Percentiles rank a stretch among this genome's conserved stretches.
Conservation (phyloP, 2,329 filamentous ascomycete genomes). For the Byssoonygena ceratinophila region DNA sequence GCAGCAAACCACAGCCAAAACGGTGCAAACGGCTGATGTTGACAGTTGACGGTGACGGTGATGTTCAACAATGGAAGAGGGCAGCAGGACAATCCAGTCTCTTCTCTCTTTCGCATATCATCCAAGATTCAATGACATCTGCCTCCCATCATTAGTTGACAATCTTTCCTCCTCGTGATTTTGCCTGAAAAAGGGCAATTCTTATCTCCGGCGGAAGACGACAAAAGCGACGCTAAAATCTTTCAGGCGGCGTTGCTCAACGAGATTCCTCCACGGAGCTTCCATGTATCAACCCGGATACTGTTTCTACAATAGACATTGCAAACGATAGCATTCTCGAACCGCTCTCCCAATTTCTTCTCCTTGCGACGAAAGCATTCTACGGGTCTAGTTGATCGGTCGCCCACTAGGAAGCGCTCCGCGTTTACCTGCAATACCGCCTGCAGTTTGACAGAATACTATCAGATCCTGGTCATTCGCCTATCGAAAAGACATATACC, state of each 20-base stretch:
- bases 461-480: background rate
- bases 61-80: too few species aligned
- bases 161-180: background rate
- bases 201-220: conserved; percentile 12
- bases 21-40: background rate
- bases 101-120: background rate
- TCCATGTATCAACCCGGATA: conserved; percentile 18
- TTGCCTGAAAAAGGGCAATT: background rate
- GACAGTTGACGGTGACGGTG: too few species aligned
- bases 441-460: too few species aligned
- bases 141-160: background rate
- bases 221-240: conserved; percentile 4
- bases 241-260: background rate
- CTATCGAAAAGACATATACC: background rate
- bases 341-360: background rate
- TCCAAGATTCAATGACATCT: background rate
- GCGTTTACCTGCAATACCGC: too few species aligned
- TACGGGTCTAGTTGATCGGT: background rate
- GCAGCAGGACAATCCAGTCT: background rate
- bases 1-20: background rate
- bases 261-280: conserved; percentile 1
- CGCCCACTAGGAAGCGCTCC: too few species aligned
- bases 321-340: conserved; percentile 16
- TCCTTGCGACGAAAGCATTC: background rate
- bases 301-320: conserved; percentile 21